These are phyloP conservation scores for Eimeria necatrix DNA, from an alignment of 169 alveolate genomes.

Conservation along the genomic window DNA sequence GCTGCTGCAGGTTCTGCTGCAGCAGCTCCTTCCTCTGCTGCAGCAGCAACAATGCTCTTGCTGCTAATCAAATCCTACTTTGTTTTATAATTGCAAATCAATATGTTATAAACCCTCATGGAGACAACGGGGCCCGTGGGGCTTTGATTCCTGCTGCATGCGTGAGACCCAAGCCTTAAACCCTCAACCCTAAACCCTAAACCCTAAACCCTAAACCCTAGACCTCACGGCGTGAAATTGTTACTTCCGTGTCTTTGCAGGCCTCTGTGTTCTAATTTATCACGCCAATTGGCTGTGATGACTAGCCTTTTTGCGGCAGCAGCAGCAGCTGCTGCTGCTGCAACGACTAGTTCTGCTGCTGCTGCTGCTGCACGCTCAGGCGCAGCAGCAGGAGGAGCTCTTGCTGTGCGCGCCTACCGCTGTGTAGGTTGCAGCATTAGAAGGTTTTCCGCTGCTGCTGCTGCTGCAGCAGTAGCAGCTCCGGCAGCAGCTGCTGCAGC, in stretches of 20 bases:
- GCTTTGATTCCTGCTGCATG: background rate
- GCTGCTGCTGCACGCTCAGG: constrained; percentile 10
- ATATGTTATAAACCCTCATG: too few species aligned
- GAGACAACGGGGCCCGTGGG: too few species aligned
- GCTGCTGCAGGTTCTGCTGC: constrained; percentile 19
- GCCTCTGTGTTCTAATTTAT: too few species aligned
- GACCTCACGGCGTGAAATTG: too few species aligned
- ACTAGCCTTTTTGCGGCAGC: constrained; percentile 16
- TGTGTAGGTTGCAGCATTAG: background rate
- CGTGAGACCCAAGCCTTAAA: too few species aligned
- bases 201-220: background rate
- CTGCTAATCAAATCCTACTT: too few species aligned
- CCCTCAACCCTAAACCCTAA: constrained; percentile 1
- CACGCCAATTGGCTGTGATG: background rate
- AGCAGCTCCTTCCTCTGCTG: background rate
- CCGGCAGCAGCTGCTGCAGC: constrained; percentile 5
- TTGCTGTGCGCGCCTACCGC: background rate
- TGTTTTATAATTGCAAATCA: too few species aligned
- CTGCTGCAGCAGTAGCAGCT: background rate
- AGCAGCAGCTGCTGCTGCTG: background rate
- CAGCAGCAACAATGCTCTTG: too few species aligned
- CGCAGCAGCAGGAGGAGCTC: constrained; percentile 42
- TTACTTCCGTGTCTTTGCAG: too few species aligned
- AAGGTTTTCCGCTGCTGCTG: background rate
- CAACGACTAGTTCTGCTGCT: background rate